Conservation (phyloP, 208 protist genomes). For the Leishmania turanica region DNA sequence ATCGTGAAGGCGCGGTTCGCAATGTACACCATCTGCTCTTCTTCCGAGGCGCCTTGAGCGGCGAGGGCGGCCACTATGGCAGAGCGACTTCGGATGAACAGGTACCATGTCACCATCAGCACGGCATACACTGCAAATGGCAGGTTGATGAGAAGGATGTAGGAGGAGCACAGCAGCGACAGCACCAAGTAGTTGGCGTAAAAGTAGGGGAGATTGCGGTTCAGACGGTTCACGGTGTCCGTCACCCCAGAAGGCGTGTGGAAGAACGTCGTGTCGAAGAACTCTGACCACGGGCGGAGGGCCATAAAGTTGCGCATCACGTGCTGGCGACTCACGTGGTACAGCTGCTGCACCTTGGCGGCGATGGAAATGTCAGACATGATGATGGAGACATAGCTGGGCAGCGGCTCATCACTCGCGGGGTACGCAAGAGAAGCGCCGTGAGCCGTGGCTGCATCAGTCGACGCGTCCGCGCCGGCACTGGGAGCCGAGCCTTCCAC, state of each 20-base stretch:
- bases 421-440: conserved; percentile 1
- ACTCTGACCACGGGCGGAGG: conserved; percentile 80
- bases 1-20: conserved; percentile 34
- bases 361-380: conserved; percentile 16
- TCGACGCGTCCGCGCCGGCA: background rate
- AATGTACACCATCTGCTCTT: conserved; percentile 45
- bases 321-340: conserved; percentile 33
- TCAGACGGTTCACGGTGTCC: conserved; percentile 72
- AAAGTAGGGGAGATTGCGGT: conserved; percentile 79
- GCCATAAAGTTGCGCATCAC: conserved; percentile 40
- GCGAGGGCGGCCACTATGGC: conserved; percentile 19
- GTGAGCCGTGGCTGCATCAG: background rate
- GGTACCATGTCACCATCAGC: conserved; percentile 41
- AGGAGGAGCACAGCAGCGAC: conserved; percentile 72
- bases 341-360: conserved; percentile 40
- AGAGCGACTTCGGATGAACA: conserved; percentile 43
- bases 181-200: conserved; percentile 91
- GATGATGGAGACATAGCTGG: conserved; percentile 46
- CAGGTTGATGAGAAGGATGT: conserved; percentile 82
- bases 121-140: conserved; percentile 71
- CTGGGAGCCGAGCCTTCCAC: conserved; percentile 23
- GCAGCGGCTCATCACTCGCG: conserved; percentile 16
- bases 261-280: conserved; percentile 81
- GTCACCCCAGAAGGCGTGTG: conserved; percentile 42
- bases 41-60: conserved; percentile 18